Conservation (phyloP, 2,329 filamentous ascomycete species). For the Aspergillus sp. region DNA sequence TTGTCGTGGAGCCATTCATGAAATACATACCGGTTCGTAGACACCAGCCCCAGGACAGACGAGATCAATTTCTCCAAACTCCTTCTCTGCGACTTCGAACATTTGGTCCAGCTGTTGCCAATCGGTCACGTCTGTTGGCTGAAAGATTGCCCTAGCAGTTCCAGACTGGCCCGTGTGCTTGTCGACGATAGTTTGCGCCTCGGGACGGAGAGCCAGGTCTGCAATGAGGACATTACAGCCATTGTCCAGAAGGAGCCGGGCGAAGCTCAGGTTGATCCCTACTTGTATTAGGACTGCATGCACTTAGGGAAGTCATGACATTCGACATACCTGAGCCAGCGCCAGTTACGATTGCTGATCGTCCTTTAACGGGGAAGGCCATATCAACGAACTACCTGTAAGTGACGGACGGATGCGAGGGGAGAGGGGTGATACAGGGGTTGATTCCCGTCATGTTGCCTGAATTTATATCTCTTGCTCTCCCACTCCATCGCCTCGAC, state of each 20-base stretch:
- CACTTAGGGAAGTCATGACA: too few species aligned
- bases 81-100: slow-evolving; percentile 41
- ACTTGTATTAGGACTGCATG: not conserved
- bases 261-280: slow-evolving; percentile 43
- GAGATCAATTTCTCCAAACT: slow-evolving; percentile 42
- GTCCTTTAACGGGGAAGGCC: slow-evolving; percentile 36
- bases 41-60: slow-evolving; percentile 42
- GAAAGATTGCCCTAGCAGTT: slow-evolving; percentile 33
- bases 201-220: slow-evolving; percentile 38
- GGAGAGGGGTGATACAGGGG: not conserved
- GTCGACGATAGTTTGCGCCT: slow-evolving; percentile 35
- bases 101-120: slow-evolving; percentile 44
- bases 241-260: slow-evolving; percentile 35
- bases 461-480: not conserved
- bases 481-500: not conserved
- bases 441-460: not conserved
- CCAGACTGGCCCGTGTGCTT: slow-evolving; percentile 33
- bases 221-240: slow-evolving; percentile 42
- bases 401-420: not conserved
- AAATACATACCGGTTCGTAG: slow-evolving; percentile 34
- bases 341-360: slow-evolving; percentile 48
- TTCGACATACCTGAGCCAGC: slow-evolving; percentile 43
- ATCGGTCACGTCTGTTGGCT: slow-evolving; percentile 41
- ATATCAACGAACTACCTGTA: slow-evolving; percentile 12
- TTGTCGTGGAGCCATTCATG: too few species aligned